These are phyloP conservation scores for Alternaria tenuissima DNA, from an alignment of 2,329 filamentous ascomycete species.

Conservation along the genomic window DNA sequence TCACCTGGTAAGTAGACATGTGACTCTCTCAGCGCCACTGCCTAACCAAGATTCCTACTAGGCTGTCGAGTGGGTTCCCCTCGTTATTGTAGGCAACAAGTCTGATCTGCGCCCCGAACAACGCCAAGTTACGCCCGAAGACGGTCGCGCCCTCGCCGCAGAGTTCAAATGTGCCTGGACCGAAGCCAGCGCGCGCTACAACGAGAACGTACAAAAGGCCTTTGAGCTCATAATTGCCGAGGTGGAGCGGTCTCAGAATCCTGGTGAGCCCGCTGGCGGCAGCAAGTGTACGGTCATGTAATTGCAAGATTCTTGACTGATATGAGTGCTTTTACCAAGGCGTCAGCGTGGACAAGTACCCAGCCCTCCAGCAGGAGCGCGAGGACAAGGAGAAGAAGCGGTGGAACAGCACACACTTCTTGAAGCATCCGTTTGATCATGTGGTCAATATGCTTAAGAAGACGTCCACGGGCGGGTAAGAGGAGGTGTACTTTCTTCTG, in stretches of 20 bases:
- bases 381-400: constrained; percentile 12
- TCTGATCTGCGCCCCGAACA: constrained; percentile 92
- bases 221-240: constrained; percentile 95
- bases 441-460: constrained; percentile 2
- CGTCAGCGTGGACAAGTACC: constrained; percentile 10
- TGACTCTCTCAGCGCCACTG: constrained; percentile 6
- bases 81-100: constrained; percentile 97
- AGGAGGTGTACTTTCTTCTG: constrained; percentile 2
- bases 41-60: constrained; percentile 49
- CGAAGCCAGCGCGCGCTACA: constrained; percentile 91
- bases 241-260: constrained; percentile 94
- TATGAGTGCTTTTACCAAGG: constrained; percentile 19
- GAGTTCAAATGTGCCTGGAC: constrained; percentile 94
- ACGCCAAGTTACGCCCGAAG: constrained; percentile 85
- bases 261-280: constrained; percentile 79
- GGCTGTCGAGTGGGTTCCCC: constrained; percentile 91
- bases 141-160: constrained; percentile 83
- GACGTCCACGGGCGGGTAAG: neutral
- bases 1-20: constrained; percentile 73
- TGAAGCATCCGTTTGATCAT: constrained; percentile 6
- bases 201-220: constrained; percentile 90
- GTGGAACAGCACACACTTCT: neutral
- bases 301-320: constrained; percentile 29
- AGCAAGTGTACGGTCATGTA: constrained; percentile 90
- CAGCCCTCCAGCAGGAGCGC: constrained; percentile 1